Evolutionary conservation across 345 rosid species (phyloP).

Genomic region (Tarenaya hassleriana): DNA sequence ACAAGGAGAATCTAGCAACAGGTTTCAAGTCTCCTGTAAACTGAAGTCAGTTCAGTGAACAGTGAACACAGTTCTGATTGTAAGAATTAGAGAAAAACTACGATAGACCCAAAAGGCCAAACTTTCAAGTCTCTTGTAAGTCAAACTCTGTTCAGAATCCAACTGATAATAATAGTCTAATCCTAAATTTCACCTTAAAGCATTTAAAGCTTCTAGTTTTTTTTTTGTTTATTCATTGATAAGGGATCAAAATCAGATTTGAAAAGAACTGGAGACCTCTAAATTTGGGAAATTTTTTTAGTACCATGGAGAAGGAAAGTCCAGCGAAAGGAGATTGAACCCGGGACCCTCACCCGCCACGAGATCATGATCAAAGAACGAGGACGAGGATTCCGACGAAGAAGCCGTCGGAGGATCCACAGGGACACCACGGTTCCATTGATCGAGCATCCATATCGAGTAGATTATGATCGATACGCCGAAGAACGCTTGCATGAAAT

Average conservation of each 20-base stretch:
- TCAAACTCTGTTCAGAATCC: too few relatives aligned
- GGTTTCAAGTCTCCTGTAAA: too few relatives aligned
- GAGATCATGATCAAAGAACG: slow-evolving; percentile 15
- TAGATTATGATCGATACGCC: slow-evolving; percentile 60
- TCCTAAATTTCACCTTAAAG: slow-evolving; percentile 1
- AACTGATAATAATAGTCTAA: too few relatives aligned
- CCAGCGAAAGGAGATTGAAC: slow-evolving; percentile 39
- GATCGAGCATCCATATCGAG: slow-evolving; percentile 85
- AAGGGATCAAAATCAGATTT: too few relatives aligned
- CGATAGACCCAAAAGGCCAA: too few relatives aligned
- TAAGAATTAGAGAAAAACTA: too few relatives aligned
- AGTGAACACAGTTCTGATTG: slow-evolving; percentile 8
- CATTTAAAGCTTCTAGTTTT: slow-evolving; percentile 10
- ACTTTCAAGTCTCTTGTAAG: too few relatives aligned
- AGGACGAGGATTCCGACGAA: slow-evolving; percentile 12
- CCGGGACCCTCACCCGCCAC: slow-evolving; percentile 35
- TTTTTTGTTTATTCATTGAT: too few relatives aligned
- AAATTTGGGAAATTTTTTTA: slow-evolving; percentile 13
- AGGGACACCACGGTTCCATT: slow-evolving; percentile 55
- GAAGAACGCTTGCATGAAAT: slow-evolving; percentile 60
- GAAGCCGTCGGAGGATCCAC: slow-evolving; percentile 27
- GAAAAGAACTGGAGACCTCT: slow-evolving; percentile 2
- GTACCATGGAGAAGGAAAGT: slow-evolving; percentile 92
- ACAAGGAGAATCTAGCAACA: background rate
- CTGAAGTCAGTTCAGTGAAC: too few relatives aligned